phyloP scores from a whole-genome alignment of 2,329 filamentous ascomycete genomes.

The Dryadomyces sulphureus region DNA sequence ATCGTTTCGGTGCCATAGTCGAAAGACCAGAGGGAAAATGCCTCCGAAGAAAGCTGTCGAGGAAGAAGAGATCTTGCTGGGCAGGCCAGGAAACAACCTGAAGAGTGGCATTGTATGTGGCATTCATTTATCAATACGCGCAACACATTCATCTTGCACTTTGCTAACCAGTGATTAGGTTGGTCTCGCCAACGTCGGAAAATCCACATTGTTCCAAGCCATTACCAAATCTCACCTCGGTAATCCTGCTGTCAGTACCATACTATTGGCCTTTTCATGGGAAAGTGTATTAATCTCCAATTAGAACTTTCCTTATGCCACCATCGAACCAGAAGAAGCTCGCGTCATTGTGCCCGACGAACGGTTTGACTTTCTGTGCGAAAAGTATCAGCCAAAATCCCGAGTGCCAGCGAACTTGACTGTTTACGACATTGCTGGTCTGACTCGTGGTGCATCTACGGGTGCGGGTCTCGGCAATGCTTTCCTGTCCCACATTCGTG shows the following conservation, averaged over 20 bases:
- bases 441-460: conserved; percentile 89
- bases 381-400: conserved; percentile 97
- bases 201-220: conserved; percentile 98
- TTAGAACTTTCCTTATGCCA: conserved; percentile 96
- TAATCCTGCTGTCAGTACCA: conserved; percentile 66
- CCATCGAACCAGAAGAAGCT: conserved; percentile 96
- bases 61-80: conserved; percentile 89
- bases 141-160: not conserved
- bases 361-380: conserved; percentile 86
- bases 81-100: conserved; percentile 90
- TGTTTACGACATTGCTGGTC: conserved; percentile 94
- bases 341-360: conserved; percentile 94
- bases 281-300: not conserved
- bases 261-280: not conserved
- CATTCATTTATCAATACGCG: not conserved
- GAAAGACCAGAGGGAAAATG: conserved; percentile 55
- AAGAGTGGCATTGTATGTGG: conserved; percentile 91
- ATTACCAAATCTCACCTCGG: conserved; percentile 96
- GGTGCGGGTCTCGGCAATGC: conserved; percentile 95
- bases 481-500: conserved; percentile 97
- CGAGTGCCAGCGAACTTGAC: conserved; percentile 94
- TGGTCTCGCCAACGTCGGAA: conserved; percentile 96
- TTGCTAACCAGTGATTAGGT: conserved; percentile 41
- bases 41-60: conserved; percentile 77
- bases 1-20: conserved; percentile 15